Percentiles rank a stretch among this genome's conserved stretches.
phyloP scores from a whole-genome alignment of 345 rosid species.

The Eucalyptus leucophloia region DNA sequence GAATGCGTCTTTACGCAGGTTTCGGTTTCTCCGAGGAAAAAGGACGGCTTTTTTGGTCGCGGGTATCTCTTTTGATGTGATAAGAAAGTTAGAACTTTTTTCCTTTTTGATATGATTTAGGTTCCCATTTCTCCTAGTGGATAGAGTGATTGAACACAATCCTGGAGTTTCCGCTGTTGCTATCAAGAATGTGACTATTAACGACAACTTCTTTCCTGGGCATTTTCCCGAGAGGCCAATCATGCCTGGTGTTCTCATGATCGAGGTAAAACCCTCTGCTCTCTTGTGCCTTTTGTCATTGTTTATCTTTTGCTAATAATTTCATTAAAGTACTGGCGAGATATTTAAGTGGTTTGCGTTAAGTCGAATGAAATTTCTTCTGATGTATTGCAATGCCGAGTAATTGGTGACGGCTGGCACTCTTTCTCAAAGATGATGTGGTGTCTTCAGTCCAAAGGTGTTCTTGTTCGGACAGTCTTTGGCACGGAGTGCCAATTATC shows the following conservation, averaged over 20 bases:
- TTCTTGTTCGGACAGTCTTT: neutral
- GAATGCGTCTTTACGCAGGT: neutral
- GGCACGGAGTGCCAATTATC: neutral
- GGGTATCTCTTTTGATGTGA: neutral
- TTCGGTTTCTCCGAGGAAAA: neutral
- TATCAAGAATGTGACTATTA: constrained; percentile 92
- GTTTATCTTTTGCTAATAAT: neutral
- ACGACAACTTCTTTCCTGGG: constrained; percentile 98
- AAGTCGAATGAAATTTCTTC: neutral
- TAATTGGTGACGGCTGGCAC: neutral
- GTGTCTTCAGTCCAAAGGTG: neutral
- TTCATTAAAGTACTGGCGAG: neutral
- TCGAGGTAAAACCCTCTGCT: constrained; percentile 47
- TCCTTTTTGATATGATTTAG: constrained; percentile 7
- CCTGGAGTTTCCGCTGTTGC: constrained; percentile 95
- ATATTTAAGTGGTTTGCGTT: neutral
- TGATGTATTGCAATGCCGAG: neutral
- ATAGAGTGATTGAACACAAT: constrained; percentile 91
- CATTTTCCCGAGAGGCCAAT: constrained; percentile 99
- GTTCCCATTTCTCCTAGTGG: constrained; percentile 97
- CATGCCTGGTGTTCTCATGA: constrained; percentile 99
- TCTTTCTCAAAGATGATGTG: neutral
- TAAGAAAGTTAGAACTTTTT: neutral
- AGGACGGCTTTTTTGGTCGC: neutral
- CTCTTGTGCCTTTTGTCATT: neutral